Evolutionary conservation across 2,329 filamentous ascomycete species (phyloP).

Genomic region (Ophiosphaerella korrae): DNA sequence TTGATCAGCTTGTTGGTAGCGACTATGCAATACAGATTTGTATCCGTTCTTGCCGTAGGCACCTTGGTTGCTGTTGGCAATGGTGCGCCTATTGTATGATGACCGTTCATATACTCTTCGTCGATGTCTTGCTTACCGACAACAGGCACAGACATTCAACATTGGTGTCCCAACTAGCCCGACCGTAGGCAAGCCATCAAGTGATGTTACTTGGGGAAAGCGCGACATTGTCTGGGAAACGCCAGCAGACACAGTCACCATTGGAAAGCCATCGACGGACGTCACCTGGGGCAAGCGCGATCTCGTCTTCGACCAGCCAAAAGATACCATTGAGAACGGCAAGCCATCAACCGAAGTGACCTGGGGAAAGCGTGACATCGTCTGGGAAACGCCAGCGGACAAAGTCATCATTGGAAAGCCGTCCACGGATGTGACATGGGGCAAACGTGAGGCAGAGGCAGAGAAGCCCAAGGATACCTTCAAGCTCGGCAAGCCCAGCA

Average conservation of each 20-base stretch:
- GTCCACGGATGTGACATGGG: constrained; percentile 23
- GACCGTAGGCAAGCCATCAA: constrained; percentile 14
- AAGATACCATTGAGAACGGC: constrained; percentile 18
- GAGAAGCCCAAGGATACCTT: not conserved
- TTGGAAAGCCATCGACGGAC: constrained; percentile 21
- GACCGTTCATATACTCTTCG: not conserved
- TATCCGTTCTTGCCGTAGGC: constrained; percentile 32
- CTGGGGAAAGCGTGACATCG: constrained; percentile 28
- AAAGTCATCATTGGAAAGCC: constrained; percentile 18
- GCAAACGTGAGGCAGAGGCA: constrained; percentile 2
- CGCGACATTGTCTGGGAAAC: constrained; percentile 4
- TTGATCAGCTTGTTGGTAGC: not conserved
- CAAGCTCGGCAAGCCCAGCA: constrained; percentile 8
- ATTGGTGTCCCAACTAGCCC: constrained; percentile 4
- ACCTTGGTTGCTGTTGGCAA: constrained; percentile 26
- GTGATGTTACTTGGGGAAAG: constrained; percentile 22
- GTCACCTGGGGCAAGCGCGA: constrained; percentile 28
- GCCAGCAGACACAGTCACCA: constrained; percentile 14
- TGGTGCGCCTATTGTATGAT: constrained; percentile 32
- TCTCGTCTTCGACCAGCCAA: not conserved
- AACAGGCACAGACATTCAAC: constrained; percentile 7
- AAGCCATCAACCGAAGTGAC: constrained; percentile 18
- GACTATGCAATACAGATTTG: constrained; percentile 35
- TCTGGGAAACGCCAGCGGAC: constrained; percentile 25
- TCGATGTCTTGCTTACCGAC: constrained; percentile 1